Conservation (phyloP, 306 rosid species). For the Corylus avellana region DNA sequence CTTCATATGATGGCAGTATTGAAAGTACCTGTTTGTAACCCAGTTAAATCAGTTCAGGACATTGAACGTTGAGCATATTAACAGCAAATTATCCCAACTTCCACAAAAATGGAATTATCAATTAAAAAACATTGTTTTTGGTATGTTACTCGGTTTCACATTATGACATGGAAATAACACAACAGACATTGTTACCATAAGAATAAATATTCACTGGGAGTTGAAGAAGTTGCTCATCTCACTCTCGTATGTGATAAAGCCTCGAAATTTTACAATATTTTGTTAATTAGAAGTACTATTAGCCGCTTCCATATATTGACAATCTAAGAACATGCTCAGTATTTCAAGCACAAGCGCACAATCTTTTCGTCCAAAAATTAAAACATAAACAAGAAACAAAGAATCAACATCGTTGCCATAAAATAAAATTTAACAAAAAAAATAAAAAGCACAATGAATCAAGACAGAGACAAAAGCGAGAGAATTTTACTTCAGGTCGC, state of each 20-base stretch:
- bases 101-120: background rate
- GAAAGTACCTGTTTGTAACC: slow-evolving; percentile 58
- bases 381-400: background rate
- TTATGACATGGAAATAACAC: background rate
- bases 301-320: background rate
- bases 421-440: too few species aligned
- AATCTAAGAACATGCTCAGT: background rate
- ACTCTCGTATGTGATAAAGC: background rate
- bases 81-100: background rate
- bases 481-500: slow-evolving; percentile 71
- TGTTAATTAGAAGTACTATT: background rate
- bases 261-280: background rate
- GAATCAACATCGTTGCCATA: background rate
- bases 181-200: background rate
- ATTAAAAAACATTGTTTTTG: background rate
- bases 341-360: background rate
- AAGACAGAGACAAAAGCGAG: background rate
- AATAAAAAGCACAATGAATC: background rate
- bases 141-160: background rate
- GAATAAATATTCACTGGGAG: background rate
- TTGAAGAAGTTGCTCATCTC: background rate
- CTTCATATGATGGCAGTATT: slow-evolving; percentile 71
- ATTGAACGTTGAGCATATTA: background rate
- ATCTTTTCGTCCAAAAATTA: background rate
- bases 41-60: background rate